Base-by-base conservation (phyloP, 164 flowering plant species). In the Tetracentron sinense region DNA sequence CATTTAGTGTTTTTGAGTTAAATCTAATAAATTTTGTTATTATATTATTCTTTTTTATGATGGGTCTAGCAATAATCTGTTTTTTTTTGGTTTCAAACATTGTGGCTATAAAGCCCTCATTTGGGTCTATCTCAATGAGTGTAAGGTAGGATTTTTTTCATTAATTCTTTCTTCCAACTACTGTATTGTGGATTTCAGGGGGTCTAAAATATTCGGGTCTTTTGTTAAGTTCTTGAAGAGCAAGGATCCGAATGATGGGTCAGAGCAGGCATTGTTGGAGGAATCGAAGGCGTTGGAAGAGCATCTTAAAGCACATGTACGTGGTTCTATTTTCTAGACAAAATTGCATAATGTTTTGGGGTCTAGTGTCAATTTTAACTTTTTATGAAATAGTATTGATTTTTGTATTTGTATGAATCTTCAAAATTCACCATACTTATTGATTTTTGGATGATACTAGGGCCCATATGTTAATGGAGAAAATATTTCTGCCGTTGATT, bases 401-500 rank as follows among this genome's bases (percentile, higher is more conserved):
- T n/a, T n/a, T n/a, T n/a, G n/a, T n/a, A n/a, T n/a, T n/a, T n/a
- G n/a, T n/a, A n/a, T n/a, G n/a, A n/a, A n/a, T n/a, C n/a, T n/a
- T n/a, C n/a, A n/a, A n/a, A n/a, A n/a, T n/a, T n/a, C n/a, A n/a
- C n/a, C n/a, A n/a, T n/a, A n/a, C n/a, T n/a, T n/a, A 33, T 7
- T 25, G 3, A 16, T 63, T 26, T 26, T 42, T 8, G 42, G 31
- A 42, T 59, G 38, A 21, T 20, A 19, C 0, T 75, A 88, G 96
- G 97, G 97, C 14, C 97, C 96, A 0, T 90, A 72, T 62, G 70
- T 90, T 56, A 76, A 77, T 71, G 98, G 96, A 11, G 96, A 85
- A 49, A 89, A 85, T n/a, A 54, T 90, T 44, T 75, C 81, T 61
- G 90, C 97, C n/a, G 88, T 74, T 67, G 97, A 93, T 78, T 72